A percentile compares a stretch with the other conserved stretches of the same genome.
Evolutionary conservation across 371 early-diverging fungal genomes (phyloP).

Genomic region (Mucor plumbeus): DNA sequence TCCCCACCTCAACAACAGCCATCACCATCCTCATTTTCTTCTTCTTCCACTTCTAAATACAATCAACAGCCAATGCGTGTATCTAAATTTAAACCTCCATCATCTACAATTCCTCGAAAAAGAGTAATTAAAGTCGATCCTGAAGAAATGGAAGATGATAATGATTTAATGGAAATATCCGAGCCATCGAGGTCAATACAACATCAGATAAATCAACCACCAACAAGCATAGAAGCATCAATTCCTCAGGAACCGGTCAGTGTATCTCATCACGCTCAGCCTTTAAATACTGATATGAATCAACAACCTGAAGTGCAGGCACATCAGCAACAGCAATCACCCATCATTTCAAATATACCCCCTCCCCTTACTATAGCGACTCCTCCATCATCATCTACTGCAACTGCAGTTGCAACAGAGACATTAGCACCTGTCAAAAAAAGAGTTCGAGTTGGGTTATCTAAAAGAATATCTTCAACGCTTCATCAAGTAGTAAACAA

Average conservation of each 20-base stretch:
- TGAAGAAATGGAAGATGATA: constrained; percentile 7
- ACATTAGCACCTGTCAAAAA: constrained; percentile 11
- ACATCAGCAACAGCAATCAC: background rate
- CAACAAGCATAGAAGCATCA: background rate
- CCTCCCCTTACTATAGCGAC: background rate
- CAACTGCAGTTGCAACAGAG: background rate
- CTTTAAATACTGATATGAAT: background rate
- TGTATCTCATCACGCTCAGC: background rate
- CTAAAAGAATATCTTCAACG: constrained; percentile 24
- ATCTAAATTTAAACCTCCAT: constrained; percentile 8
- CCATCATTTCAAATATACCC: background rate
- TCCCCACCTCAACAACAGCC: background rate
- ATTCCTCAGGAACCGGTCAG: background rate
- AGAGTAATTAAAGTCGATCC: constrained; percentile 10
- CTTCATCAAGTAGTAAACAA: constrained; percentile 8
- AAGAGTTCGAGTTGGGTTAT: constrained; percentile 37
- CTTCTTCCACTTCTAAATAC: background rate
- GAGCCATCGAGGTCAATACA: background rate
- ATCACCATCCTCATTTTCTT: too few species aligned
- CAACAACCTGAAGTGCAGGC: background rate
- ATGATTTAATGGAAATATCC: background rate
- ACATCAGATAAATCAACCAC: background rate
- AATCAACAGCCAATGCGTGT: background rate
- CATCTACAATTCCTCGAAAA: constrained; percentile 8
- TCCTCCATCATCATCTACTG: background rate